phyloP scores from a whole-genome alignment of 169 alveolate genomes.

The Toxoplasma gondii region DNA sequence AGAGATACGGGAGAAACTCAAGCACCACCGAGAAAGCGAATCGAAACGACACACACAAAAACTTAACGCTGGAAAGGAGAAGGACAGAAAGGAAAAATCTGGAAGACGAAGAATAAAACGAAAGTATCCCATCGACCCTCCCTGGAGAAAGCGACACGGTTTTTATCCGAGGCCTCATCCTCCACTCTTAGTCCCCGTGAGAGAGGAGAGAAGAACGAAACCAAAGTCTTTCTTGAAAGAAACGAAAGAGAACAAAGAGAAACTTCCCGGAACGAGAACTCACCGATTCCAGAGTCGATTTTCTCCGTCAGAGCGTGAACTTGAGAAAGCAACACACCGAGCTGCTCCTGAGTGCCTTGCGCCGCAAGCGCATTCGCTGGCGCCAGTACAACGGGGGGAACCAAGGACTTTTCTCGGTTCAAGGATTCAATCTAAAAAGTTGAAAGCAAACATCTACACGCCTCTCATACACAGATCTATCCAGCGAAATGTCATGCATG shows the following conservation, averaged over 20 bases:
- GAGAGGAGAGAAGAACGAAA: no score
- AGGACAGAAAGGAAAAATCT: no score
- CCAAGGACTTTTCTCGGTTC: slow-evolving; percentile 40
- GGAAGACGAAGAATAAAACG: no score
- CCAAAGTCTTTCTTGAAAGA: no score
- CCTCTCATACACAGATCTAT: neutral
- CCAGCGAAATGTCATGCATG: neutral
- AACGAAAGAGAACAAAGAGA: no score
- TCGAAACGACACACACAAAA: no score
- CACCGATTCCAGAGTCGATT: neutral
- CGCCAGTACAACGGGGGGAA: slow-evolving; percentile 51
- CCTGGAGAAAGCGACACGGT: no score
- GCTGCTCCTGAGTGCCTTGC: neutral
- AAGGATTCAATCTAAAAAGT: slow-evolving; percentile 39
- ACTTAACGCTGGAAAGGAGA: no score
- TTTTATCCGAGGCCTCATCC: no score
- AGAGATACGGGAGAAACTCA: no score
- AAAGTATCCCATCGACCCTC: no score
- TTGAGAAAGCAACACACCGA: neutral
- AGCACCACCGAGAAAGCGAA: neutral
- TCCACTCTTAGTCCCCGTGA: no score
- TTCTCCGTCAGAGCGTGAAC: neutral
- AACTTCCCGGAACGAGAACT: neutral
- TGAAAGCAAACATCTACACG: neutral
- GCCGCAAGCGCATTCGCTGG: neutral